Evolutionary conservation across 345 rosid genomes (phyloP), one percentile per base, ranked within the genome.

Genomic region (Streptanthus diversifolius): DNA sequence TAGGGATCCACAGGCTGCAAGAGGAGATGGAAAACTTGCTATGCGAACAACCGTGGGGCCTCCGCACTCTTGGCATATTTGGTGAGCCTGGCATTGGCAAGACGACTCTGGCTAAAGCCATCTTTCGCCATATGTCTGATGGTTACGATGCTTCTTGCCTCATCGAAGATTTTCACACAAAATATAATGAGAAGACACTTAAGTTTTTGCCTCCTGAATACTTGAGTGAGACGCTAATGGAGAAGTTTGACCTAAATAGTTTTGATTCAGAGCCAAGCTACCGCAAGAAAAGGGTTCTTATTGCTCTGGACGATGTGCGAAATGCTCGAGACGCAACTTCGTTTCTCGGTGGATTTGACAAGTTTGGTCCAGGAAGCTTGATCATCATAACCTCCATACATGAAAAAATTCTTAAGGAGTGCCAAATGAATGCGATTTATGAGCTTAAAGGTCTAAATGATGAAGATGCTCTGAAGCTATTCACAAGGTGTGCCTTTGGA

Each of bases 341-440:
- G 1, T 70, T 22, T 70, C 67, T 70, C 36, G 75, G 58, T 12
- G 39, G 40, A 4, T 45, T 44, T 45, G 5, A 45, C 37, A 5
- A 7, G 47, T 70, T 59, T 59, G 58, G 67, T 24, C 48, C 35
- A 21, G 75, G 75, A 33, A 70, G 74, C 35, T 32, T 70, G 36
- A 58, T 70, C 11, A 70, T 58, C 57, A 47, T 70, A 58, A 70
- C 49, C 3, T 70, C 67, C 1, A 12, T 8, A 35, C 2, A 70
- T 11, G 36, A 25, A 47, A 3, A 36, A 45, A 3, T 59, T 33
- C 67, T 71, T 7, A 0, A 60, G 3, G 5, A 59, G 8, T 59
- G 57, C 35, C 0, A 11, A 0, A 7, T 71, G 13, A 71, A 13
- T 33, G 49, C 36, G 49, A 35, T 48, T 15, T 47, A 59, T 48